These are phyloP conservation scores for Drechslera avenae DNA, from an alignment of 2,329 filamentous ascomycete species.

Conservation along the genomic window DNA sequence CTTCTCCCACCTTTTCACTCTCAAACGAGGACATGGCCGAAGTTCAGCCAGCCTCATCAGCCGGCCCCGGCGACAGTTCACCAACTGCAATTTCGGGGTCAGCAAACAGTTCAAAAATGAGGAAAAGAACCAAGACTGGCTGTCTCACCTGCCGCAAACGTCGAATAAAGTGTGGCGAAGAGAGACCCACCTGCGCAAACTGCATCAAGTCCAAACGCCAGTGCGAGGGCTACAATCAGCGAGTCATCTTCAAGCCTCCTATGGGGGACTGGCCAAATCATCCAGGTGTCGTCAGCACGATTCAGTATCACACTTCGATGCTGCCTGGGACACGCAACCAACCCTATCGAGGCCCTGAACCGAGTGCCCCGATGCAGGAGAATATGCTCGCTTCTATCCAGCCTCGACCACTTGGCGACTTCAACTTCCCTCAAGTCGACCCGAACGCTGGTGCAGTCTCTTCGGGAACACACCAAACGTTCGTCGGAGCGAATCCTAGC, in stretches of 20 bases:
- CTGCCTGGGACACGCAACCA: constrained; percentile 42
- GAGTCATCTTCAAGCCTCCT: constrained; percentile 79
- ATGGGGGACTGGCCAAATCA: constrained; percentile 58
- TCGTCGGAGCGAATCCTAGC: constrained; percentile 17
- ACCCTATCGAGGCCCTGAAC: constrained; percentile 20
- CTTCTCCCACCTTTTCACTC: constrained; percentile 2
- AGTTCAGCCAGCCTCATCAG: constrained; percentile 24
- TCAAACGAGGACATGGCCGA: constrained; percentile 27
- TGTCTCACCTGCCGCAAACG: constrained; percentile 92
- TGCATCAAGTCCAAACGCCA: constrained; percentile 84
- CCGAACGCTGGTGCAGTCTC: constrained; percentile 14
- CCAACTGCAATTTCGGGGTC: constrained; percentile 28
- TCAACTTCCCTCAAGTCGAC: constrained; percentile 34
- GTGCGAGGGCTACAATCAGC: constrained; percentile 83
- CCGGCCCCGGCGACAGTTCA: constrained; percentile 35
- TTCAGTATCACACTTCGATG: constrained; percentile 48
- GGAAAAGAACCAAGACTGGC: constrained; percentile 80
- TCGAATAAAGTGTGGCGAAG: constrained; percentile 96
- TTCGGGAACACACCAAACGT: constrained; percentile 21
- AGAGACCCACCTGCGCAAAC: constrained; percentile 79
- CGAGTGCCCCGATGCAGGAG: constrained; percentile 26
- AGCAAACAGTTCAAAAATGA: constrained; percentile 41
- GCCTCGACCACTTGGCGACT: constrained; percentile 34
- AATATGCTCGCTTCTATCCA: constrained; percentile 33
- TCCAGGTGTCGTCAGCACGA: constrained; percentile 43